Base-by-base conservation (phyloP, 345 rosid genomes). In the Pelargonium nanum region DNA sequence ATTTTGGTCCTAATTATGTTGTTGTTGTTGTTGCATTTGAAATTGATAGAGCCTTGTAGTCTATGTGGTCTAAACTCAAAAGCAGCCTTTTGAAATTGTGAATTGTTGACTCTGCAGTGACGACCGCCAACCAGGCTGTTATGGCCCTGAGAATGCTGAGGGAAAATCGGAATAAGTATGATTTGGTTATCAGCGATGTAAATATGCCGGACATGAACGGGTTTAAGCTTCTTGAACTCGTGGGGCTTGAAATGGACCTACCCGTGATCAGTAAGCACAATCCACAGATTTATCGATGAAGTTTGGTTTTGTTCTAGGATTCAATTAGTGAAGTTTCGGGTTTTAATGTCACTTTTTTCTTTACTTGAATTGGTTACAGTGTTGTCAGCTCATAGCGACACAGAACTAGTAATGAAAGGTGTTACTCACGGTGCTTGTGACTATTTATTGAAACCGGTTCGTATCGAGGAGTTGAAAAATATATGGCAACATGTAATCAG, bases 401-500 rank as follows among this genome's bases (percentile, higher is more conserved):
- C 77, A 51, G 78, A 85, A 65, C 86, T 86, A 45, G 95, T 89
- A 4, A 83, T 83, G 84, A 87, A 92, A 75, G 99, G 99, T 55
- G 74, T 93, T 30, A 72, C 77, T 7, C 96, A 87, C 60, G 99
- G 99, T 19, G 99, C 99, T 1, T 83, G 83, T 28, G 97, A 93
- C 68, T 93, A 93, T 68, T 63, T 93, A 64, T 65, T 85, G 50
- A 93, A 93, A 67, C 99, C 97, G 22, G 90, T 87, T 62, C 72
- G 89, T 24, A 65, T 78, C 12, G 87, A 93, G 82, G 94, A 85
- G 83, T 85, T 93, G 58, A 72, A 77, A 64, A 93, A 93, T 75
- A 89, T 92, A 70, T 92, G 98, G 98, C 98, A 87, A 30, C 94
- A 86, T 68, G 94, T 86, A 5, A 60, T 86, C 26, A 74, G 94